Base-by-base conservation (phyloP, 495 filamentous ascomycete genomes). In the Aspergillus coremiiformis region DNA sequence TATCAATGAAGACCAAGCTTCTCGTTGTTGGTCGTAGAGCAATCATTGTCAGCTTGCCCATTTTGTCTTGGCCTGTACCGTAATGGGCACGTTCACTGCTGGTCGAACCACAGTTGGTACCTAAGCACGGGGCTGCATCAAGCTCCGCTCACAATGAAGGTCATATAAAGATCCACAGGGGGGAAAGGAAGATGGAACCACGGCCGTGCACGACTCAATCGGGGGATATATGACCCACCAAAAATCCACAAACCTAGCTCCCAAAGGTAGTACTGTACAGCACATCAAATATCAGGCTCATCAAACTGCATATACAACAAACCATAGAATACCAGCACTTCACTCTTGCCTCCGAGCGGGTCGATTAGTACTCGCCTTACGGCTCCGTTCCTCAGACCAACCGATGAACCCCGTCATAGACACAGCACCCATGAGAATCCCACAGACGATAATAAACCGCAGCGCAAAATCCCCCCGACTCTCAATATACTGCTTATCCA, bases 401-500 rank as follows among this genome's bases (percentile, higher is more conserved):
- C 51, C 54, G 15, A 61, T 37, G 4, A 66, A 41, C 9, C 57
- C 64, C 7, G 60, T 48, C 37, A 67, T 37, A n/a, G 46, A 56
- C 11, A 51, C 57, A 7, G 66, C 59, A 19, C 57, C 47, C 10
- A 66, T 26, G 30, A 78, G 51, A 32, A 72, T 69, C n/a, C 65
- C 68, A 32, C 61, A 65, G 10, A 74, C 66, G 32, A 71, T 42
- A 17, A 75, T 26, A 50, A 84, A 81, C 39, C 76, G 71, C 39
- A 76, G 46, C 45, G 71, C 44, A 55, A 72, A 57, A 49, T 67
- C 69, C 4, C 72, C 67, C 20, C 59, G 59, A 27, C 53, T 55
- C 4, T 50, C 61, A 26, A 66, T 66, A 47, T 56, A 57, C 45
- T 64, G 57, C 30, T 68, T 64, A 41, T 63, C 63, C 19, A 58